phyloP scores from a whole-genome alignment of 257 asterid species.

The Plantago ovata region DNA sequence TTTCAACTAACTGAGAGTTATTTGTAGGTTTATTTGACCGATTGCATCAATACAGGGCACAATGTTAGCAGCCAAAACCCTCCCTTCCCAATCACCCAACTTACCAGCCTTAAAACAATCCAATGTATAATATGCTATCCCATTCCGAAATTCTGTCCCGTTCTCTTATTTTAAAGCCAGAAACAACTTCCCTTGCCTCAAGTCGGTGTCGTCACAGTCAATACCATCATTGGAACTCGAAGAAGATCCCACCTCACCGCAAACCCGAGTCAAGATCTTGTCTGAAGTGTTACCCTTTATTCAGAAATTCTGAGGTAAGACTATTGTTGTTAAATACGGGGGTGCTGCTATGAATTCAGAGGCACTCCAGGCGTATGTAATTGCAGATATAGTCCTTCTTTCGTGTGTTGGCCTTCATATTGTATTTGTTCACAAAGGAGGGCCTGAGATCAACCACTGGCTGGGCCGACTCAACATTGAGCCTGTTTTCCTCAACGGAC shows the following conservation, averaged over 20 bases:
- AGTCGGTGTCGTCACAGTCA: slow-evolving; percentile 33
- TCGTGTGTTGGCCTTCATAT: slow-evolving; percentile 76
- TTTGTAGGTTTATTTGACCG: too few species aligned
- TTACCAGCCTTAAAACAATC: slow-evolving; percentile 20
- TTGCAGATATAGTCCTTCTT: slow-evolving; percentile 72
- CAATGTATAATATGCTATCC: slow-evolving; percentile 16
- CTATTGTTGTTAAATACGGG: slow-evolving; percentile 80
- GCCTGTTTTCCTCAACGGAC: slow-evolving; percentile 47
- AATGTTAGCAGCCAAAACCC: slow-evolving; percentile 52
- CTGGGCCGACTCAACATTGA: slow-evolving; percentile 51
- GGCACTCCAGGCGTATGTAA: slow-evolving; percentile 81
- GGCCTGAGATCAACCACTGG: slow-evolving; percentile 85
- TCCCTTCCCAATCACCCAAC: slow-evolving; percentile 30
- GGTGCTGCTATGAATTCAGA: slow-evolving; percentile 87
- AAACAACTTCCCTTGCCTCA: slow-evolving; percentile 29
- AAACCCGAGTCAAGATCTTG: slow-evolving; percentile 57
- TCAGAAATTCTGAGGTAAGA: slow-evolving; percentile 74
- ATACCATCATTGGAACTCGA: slow-evolving; percentile 23
- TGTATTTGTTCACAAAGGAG: slow-evolving; percentile 82
- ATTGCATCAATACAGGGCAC: neutral
- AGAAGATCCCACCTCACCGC: slow-evolving; percentile 39
- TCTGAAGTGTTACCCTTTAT: slow-evolving; percentile 80
- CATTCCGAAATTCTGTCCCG: slow-evolving; percentile 17
- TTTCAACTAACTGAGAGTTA: too few species aligned
- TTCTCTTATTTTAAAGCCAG: slow-evolving; percentile 20